phyloP scores from a whole-genome alignment of 2,329 filamentous ascomycete genomes.

The Cyclaneusma minus region DNA sequence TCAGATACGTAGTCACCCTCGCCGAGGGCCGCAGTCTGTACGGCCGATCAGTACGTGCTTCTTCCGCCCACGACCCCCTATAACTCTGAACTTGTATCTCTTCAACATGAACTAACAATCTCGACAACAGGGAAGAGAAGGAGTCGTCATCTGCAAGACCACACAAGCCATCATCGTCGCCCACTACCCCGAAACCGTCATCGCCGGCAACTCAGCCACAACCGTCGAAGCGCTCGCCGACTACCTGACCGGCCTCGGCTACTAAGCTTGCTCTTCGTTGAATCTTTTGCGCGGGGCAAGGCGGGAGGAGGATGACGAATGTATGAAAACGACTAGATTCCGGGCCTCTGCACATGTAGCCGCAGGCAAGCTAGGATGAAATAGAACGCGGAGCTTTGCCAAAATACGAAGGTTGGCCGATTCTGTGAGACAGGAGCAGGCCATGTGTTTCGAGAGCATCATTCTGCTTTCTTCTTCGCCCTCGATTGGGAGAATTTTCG shows the following conservation, averaged over 20 bases:
- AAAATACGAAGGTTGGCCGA: too few species aligned
- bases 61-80: too few species aligned
- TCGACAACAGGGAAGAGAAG: slow-evolving; percentile 51
- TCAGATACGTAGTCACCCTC: slow-evolving; percentile 64
- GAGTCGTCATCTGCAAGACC: slow-evolving; percentile 73
- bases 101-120: slow-evolving; percentile 4
- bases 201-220: slow-evolving; percentile 61
- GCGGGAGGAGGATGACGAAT: slow-evolving; percentile 1
- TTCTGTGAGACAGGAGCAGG: too few species aligned
- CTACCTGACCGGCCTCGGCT: slow-evolving; percentile 58
- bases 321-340: too few species aligned
- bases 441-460: too few species aligned
- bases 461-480: too few species aligned
- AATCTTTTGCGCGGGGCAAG: slow-evolving; percentile 1
- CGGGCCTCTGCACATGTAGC: too few species aligned
- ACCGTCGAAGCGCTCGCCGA: slow-evolving; percentile 74
- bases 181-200: slow-evolving; percentile 62
- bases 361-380: too few species aligned
- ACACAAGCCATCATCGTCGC: slow-evolving; percentile 76
- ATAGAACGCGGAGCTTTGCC: too few species aligned
- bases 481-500: too few species aligned
- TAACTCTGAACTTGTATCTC: not conserved
- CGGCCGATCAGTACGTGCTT: slow-evolving; percentile 58
- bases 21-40: slow-evolving; percentile 69
- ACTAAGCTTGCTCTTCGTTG: slow-evolving; percentile 34